These are phyloP conservation scores for Sanghuangporus baumii DNA, from an alignment of 1,284 basidiomycete species.

Conservation along the genomic window DNA sequence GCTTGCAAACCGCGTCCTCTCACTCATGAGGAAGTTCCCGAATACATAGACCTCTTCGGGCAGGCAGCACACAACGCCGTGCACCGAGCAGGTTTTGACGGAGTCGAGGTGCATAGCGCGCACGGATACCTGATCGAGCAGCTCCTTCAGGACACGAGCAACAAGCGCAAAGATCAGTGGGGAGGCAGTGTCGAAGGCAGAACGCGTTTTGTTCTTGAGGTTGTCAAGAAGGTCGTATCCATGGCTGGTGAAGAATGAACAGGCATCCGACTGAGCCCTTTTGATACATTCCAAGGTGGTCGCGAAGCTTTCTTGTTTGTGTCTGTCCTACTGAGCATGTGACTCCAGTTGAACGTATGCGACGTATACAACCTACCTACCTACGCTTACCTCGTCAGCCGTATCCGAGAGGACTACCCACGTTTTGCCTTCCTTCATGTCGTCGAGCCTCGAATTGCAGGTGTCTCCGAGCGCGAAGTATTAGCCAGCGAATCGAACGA, in stretches of 20 bases:
- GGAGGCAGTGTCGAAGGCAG: slow-evolving; percentile 44
- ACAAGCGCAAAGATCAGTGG: slow-evolving; percentile 44
- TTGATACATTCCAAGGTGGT: slow-evolving; percentile 21
- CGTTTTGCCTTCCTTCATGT: slow-evolving; percentile 55
- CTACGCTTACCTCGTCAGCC: slow-evolving; percentile 30
- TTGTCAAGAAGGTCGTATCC: slow-evolving; percentile 27
- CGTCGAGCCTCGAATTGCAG: slow-evolving; percentile 32
- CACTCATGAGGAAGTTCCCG: slow-evolving; percentile 36
- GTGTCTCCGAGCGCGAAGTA: slow-evolving; percentile 1
- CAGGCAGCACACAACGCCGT: slow-evolving; percentile 28
- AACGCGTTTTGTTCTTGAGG: slow-evolving; percentile 36
- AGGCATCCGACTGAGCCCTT: slow-evolving; percentile 37
- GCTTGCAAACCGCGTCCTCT: slow-evolving; percentile 22
- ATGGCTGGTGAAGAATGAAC: slow-evolving; percentile 20
- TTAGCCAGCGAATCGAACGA: slow-evolving; percentile 26
- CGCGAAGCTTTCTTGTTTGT: no score
- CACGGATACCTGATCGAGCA: slow-evolving; percentile 21
- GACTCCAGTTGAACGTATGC: slow-evolving; percentile 18
- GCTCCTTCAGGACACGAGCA: slow-evolving; percentile 11
- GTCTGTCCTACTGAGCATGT: slow-evolving; percentile 12
- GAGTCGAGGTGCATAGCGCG: slow-evolving; percentile 22
- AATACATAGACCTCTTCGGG: slow-evolving; percentile 25
- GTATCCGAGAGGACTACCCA: slow-evolving; percentile 32
- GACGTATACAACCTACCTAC: slow-evolving; percentile 37
- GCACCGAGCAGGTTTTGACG: slow-evolving; percentile 27